phyloP scores from a whole-genome alignment of 1,284 basidiomycete genomes.

The Pseudozyma pruni region DNA sequence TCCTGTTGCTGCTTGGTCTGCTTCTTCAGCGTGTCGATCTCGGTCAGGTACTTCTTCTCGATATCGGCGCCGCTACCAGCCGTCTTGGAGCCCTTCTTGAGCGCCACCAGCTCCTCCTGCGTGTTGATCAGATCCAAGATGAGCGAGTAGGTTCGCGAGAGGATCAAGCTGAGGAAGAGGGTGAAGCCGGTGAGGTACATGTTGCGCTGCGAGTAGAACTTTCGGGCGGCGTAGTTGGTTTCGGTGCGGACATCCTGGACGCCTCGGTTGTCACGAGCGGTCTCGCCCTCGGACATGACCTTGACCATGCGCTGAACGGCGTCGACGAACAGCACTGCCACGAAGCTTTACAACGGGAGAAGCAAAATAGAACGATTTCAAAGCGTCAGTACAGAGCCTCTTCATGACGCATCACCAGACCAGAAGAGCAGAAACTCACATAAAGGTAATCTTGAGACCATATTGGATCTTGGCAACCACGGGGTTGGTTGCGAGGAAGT shows the following conservation, averaged over 20 bases:
- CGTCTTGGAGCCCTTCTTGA: slow-evolving; percentile 74
- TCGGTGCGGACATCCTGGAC: slow-evolving; percentile 79
- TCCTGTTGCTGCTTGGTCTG: slow-evolving; percentile 65
- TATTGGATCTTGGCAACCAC: slow-evolving; percentile 71
- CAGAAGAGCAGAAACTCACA: slow-evolving; percentile 72
- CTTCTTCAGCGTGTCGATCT: slow-evolving; percentile 65
- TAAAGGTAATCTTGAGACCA: slow-evolving; percentile 90
- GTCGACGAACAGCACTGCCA: slow-evolving; percentile 83
- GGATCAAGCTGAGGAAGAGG: slow-evolving; percentile 82
- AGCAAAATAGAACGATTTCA: background rate
- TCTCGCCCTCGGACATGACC: slow-evolving; percentile 79
- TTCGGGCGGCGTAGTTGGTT: slow-evolving; percentile 82
- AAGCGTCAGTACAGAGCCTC: too few relatives aligned
- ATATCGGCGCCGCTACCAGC: slow-evolving; percentile 49
- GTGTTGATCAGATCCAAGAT: slow-evolving; percentile 88
- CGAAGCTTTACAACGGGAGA: slow-evolving; percentile 74
- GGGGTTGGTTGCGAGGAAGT: slow-evolving; percentile 74
- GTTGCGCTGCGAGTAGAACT: slow-evolving; percentile 82
- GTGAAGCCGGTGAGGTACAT: slow-evolving; percentile 83
- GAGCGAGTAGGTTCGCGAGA: slow-evolving; percentile 91
- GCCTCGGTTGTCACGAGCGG: slow-evolving; percentile 75
- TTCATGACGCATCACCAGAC: too few relatives aligned
- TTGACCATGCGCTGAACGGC: slow-evolving; percentile 92
- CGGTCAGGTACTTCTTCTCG: slow-evolving; percentile 55
- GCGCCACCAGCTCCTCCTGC: slow-evolving; percentile 84